These are phyloP conservation scores for Colletotrichum sp. DNA, from an alignment of 2,329 filamentous ascomycete species.

Conservation along the genomic window DNA sequence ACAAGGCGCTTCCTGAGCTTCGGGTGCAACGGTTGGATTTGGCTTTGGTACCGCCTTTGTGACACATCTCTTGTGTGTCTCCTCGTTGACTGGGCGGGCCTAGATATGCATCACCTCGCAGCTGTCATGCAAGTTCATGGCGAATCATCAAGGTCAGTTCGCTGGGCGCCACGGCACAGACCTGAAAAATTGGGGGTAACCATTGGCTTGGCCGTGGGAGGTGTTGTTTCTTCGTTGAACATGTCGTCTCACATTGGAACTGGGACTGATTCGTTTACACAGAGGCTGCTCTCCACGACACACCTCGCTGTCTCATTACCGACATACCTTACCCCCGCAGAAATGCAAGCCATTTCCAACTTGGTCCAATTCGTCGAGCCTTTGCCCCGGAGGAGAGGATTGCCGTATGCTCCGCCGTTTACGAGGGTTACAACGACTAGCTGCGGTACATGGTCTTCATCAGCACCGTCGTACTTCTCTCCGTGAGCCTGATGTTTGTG, in stretches of 20 bases:
- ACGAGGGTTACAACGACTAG: neutral
- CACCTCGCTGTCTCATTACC: neutral
- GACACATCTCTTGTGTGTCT: constrained; percentile 35
- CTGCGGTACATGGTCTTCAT: constrained; percentile 1
- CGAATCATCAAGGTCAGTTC: constrained; percentile 29
- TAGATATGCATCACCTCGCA: constrained; percentile 25
- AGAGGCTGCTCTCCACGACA: neutral
- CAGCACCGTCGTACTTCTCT: neutral
- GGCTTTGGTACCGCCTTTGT: constrained; percentile 36
- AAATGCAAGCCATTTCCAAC: neutral
- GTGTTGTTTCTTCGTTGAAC: neutral
- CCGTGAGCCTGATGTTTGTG: neutral
- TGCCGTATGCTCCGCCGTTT: neutral
- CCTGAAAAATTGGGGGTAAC: constrained; percentile 41
- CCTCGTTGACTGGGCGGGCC: constrained; percentile 32
- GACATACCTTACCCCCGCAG: neutral
- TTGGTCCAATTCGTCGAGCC: neutral
- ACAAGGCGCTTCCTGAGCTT: constrained; percentile 32
- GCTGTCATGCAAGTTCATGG: neutral
- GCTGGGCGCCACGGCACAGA: constrained; percentile 40
- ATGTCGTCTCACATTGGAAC: neutral
- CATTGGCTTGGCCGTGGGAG: constrained; percentile 37
- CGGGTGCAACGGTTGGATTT: constrained; percentile 37
- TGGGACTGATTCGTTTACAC: neutral
- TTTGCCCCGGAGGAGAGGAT: neutral